Evolutionary conservation across 208 protist species (phyloP).

Genomic region (Zelonia costaricensis): DNA sequence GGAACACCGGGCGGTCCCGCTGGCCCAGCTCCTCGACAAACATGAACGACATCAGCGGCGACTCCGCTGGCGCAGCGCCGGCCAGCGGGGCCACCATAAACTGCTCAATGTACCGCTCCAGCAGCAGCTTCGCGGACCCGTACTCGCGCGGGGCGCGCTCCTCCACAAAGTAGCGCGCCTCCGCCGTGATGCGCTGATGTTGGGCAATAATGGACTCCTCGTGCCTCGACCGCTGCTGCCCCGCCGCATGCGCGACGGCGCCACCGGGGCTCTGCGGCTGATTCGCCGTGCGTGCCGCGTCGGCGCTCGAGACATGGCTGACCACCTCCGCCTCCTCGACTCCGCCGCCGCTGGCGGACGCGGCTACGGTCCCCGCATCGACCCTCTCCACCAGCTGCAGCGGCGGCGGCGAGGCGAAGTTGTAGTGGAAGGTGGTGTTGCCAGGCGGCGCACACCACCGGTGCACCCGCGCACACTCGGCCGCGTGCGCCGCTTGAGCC

Average conservation of each 20-base stretch:
- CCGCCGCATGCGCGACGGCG: neutral
- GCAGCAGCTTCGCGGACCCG: constrained; percentile 26
- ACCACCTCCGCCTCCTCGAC: neutral
- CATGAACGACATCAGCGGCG: constrained; percentile 33
- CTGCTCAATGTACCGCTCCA: constrained; percentile 57
- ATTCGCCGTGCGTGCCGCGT: neutral
- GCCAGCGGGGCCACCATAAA: neutral
- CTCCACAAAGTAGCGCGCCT: constrained; percentile 31
- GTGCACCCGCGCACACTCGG: constrained; percentile 64
- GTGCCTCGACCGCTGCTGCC: too few species aligned
- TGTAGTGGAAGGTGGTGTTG: constrained; percentile 57
- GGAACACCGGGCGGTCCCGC: constrained; percentile 55
- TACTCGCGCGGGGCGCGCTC: constrained; percentile 35
- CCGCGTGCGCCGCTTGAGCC: constrained; percentile 56
- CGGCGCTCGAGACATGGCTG: neutral
- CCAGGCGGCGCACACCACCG: constrained; percentile 69
- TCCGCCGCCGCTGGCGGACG: neutral
- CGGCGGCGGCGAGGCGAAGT: constrained; percentile 45
- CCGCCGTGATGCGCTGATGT: constrained; percentile 54
- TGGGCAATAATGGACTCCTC: constrained; percentile 67
- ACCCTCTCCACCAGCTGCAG: constrained; percentile 37
- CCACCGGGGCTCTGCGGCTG: too few species aligned
- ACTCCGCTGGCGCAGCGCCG: neutral
- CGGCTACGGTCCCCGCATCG: neutral
- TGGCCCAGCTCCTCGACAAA: constrained; percentile 70